A percentile compares a stretch with the other conserved stretches of the same genome.
phyloP scores from a whole-genome alignment of 2,329 filamentous ascomycete species.

The Penicillium aurantiogriseum region DNA sequence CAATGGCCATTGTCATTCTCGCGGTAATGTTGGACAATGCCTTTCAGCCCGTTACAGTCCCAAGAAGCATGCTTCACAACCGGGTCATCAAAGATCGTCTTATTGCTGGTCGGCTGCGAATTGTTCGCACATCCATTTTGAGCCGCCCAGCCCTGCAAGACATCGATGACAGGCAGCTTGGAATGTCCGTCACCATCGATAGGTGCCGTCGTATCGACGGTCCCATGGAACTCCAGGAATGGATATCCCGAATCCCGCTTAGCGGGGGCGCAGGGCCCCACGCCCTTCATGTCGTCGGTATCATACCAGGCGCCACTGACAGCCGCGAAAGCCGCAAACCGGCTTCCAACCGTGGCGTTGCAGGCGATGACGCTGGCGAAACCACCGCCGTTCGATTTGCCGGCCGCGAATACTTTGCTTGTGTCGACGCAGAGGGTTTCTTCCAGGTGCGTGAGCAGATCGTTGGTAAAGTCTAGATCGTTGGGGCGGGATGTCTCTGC shows the following conservation, averaged over 20 bases:
- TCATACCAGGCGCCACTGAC: conserved; percentile 50
- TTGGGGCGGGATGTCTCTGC: conserved; percentile 34
- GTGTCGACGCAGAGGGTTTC: conserved; percentile 48
- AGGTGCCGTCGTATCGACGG: conserved; percentile 18
- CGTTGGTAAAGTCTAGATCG: conserved; percentile 48
- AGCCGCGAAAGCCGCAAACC: conserved; percentile 52
- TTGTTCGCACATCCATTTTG: conserved; percentile 17
- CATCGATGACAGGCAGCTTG: conserved; percentile 19
- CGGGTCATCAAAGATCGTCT: conserved; percentile 15
- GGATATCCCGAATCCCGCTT: conserved; percentile 31
- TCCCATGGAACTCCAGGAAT: conserved; percentile 27
- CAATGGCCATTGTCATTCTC: conserved; percentile 21
- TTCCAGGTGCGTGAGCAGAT: conserved; percentile 44
- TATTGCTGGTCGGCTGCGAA: conserved; percentile 16
- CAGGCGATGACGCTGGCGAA: conserved; percentile 51
- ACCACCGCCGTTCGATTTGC: conserved; percentile 57
- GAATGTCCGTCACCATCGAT: conserved; percentile 15
- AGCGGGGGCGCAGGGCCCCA: conserved; percentile 22
- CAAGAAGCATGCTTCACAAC: conserved; percentile 21
- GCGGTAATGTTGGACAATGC: conserved; percentile 23
- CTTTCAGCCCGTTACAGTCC: conserved; percentile 16
- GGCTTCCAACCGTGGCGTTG: conserved; percentile 39
- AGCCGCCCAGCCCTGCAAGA: conserved; percentile 19
- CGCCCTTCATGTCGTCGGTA: conserved; percentile 19
- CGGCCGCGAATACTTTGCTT: conserved; percentile 46